Conservation (phyloP, 208 protist genomes). For the Trypanosoma platydactyli region DNA sequence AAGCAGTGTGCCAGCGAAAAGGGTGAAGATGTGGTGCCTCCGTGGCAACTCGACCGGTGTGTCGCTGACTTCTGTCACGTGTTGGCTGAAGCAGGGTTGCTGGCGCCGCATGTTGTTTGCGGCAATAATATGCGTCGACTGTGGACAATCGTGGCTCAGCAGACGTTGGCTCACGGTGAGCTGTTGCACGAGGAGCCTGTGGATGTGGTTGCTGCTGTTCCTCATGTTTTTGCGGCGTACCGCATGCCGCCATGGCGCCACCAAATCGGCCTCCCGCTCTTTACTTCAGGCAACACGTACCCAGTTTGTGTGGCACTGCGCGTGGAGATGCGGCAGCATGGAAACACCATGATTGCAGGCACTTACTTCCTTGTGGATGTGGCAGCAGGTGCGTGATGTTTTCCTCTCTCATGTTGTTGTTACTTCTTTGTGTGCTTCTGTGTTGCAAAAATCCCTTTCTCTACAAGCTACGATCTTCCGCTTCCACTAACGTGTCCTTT, state of each 20-base stretch:
- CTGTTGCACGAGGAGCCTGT: slow-evolving; percentile 40
- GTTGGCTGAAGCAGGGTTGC: slow-evolving; percentile 23
- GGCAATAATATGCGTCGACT: not conserved
- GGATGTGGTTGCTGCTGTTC: slow-evolving; percentile 60
- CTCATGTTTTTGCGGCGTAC: slow-evolving; percentile 46
- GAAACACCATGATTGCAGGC: slow-evolving; percentile 37
- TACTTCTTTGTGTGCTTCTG: slow-evolving; percentile 3
- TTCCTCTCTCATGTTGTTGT: slow-evolving; percentile 2
- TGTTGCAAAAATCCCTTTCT: not conserved
- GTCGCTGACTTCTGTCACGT: slow-evolving; percentile 46
- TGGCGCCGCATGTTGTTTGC: slow-evolving; percentile 6
- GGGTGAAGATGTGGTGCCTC: slow-evolving; percentile 40
- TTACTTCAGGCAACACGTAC: slow-evolving; percentile 12
- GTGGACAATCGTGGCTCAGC: slow-evolving; percentile 58
- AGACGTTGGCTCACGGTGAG: slow-evolving; percentile 49
- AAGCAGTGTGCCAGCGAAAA: not conserved
- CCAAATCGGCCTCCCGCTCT: slow-evolving; percentile 58
- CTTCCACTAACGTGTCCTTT: slow-evolving; percentile 5
- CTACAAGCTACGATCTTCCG: not conserved
- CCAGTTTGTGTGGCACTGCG: slow-evolving; percentile 56
- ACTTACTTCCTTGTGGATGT: slow-evolving; percentile 45
- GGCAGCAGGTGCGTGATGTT: not conserved
- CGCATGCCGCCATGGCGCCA: slow-evolving; percentile 74
- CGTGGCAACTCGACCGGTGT: slow-evolving; percentile 54
- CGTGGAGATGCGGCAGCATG: slow-evolving; percentile 69